phyloP scores from a whole-genome alignment of 2,329 filamentous ascomycete species.

The Xylariaceae sp. region DNA sequence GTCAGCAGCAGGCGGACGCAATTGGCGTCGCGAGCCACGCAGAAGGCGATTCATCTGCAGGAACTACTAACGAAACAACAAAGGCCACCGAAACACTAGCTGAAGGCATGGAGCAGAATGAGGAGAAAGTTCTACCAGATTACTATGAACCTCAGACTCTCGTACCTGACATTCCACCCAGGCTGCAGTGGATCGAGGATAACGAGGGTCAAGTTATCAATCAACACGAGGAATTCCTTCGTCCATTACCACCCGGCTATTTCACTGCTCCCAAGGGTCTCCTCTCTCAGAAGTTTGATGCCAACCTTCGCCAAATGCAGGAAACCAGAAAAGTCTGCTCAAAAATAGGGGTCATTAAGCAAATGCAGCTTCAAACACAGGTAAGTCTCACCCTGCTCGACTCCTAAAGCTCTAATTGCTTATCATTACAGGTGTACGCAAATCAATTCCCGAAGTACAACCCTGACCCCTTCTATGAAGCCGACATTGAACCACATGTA shows the following conservation, averaged over 20 bases:
- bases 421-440: slow-evolving; percentile 75
- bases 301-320: slow-evolving; percentile 93
- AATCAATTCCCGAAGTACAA: slow-evolving; percentile 99
- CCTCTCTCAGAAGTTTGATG: slow-evolving; percentile 80
- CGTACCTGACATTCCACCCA: slow-evolving; percentile 81
- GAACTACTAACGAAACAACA: slow-evolving; percentile 53
- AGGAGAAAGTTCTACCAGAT: slow-evolving; percentile 84
- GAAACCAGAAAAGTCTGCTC: slow-evolving; percentile 94
- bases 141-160: slow-evolving; percentile 90
- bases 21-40: slow-evolving; percentile 48
- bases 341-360: slow-evolving; percentile 97
- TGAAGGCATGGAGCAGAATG: slow-evolving; percentile 91
- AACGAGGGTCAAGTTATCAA: slow-evolving; percentile 87
- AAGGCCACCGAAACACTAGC: slow-evolving; percentile 77
- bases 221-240: slow-evolving; percentile 82
- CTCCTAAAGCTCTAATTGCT: slow-evolving; percentile 29
- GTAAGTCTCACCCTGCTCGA: slow-evolving; percentile 52
- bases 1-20: slow-evolving; percentile 72
- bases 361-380: slow-evolving; percentile 98
- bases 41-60: slow-evolving; percentile 52
- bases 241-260: slow-evolving; percentile 73
- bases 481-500: slow-evolving; percentile 87
- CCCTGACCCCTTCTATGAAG: slow-evolving; percentile 84
- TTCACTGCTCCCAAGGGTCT: slow-evolving; percentile 78
- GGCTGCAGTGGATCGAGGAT: slow-evolving; percentile 87